Evolutionary conservation across 2,329 filamentous ascomycete genomes (phyloP), one percentile per base, ranked within the genome.

Genomic region (Tolypocladium ovalisporum): DNA sequence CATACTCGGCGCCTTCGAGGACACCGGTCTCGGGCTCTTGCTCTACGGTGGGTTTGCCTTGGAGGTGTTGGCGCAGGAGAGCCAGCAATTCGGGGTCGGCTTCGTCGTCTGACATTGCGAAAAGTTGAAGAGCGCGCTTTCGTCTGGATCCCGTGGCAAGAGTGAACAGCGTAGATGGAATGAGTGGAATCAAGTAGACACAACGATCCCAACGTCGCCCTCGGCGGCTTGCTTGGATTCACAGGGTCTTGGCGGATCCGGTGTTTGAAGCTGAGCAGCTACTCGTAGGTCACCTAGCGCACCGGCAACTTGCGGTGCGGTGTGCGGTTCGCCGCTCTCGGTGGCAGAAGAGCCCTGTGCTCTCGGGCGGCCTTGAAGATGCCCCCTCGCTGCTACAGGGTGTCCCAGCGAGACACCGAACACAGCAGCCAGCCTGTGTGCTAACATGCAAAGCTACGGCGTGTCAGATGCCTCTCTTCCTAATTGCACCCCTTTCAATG

Each of bases 21-120:
- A 97, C 91, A 54, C 86, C 88, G 7, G 89, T 96, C 65, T 93
- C 88, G 24, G 88, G 82, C 27, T 86, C 80, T 24, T 81, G 73
- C 52, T 79, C 71, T 56, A 83, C 67, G 32, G 75, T 71, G 24
- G 78, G 74, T 57, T 81, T 81, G 56, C 84, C 82, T 56, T 87
- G 73, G 51, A 95, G 79, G 61, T 91, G 89, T 70, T 94, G 85
- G 56, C 91, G 87, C 17, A 97, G 82, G 24, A 97, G 85, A 63
- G 86, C 90, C 24, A 97, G 79, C 52, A 97, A 84, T 73, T 97
- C 92, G 44, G 83, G 87, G 68, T 97, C 93, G 53, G 87, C 86
- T 71, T 96, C 93, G 72, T 96, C 90, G 76, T 97, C 91, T 52
- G 90, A 95, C 89, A 95, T 95, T 64, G 54, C 75, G 60, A 54